A percentile compares a stretch with the other conserved stretches of the same genome.
These are phyloP conservation scores for Colletotrichum filicis DNA, from an alignment of 2,329 filamentous ascomycete species.

Conservation along the genomic window DNA sequence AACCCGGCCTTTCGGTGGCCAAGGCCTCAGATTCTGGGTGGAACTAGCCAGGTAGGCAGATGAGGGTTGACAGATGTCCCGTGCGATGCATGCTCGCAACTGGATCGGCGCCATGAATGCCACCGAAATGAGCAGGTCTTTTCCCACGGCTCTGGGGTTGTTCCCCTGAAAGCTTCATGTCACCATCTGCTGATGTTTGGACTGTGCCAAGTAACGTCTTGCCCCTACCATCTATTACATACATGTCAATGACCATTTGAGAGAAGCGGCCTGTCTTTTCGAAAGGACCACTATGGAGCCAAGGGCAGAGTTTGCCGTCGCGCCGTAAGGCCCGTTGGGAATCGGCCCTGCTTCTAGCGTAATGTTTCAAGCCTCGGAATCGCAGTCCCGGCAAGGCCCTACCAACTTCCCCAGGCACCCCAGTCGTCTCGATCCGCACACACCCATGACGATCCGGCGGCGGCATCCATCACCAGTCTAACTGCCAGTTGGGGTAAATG, in stretches of 20 bases:
- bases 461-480: neutral
- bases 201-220: neutral
- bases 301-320: neutral
- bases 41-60: neutral
- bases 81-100: neutral
- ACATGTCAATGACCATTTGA: neutral
- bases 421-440: neutral
- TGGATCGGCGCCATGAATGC: neutral
- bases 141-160: neutral
- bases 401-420: neutral
- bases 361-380: constrained; percentile 2
- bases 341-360: neutral
- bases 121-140: neutral
- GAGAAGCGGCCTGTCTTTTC: neutral
- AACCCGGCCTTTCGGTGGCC: neutral
- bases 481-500: constrained; percentile 2
- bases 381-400: neutral
- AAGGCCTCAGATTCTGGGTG: neutral
- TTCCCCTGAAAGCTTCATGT: neutral
- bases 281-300: neutral
- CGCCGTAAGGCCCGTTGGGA: neutral
- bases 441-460: neutral
- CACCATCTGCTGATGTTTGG: neutral
- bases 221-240: neutral
- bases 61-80: constrained; percentile 1